Conservation (phyloP, 768 basidiomycete species). For the Mycena indigotica region DNA sequence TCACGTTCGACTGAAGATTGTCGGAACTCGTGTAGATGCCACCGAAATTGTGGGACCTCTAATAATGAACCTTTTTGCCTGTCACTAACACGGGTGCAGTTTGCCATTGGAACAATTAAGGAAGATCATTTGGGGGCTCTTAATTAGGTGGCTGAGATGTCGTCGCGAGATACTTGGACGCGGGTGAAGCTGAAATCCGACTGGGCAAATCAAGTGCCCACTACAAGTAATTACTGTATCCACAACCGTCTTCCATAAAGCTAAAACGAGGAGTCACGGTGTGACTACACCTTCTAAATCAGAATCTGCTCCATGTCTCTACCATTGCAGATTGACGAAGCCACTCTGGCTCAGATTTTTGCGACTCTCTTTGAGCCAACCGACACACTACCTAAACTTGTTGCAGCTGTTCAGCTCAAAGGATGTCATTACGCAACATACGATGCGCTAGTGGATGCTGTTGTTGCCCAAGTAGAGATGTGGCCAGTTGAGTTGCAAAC, state of each 20-base stretch:
- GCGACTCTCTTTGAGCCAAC: slow-evolving; percentile 58
- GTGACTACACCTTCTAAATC: too few species aligned
- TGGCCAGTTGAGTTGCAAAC: slow-evolving; percentile 58
- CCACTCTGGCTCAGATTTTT: slow-evolving; percentile 32
- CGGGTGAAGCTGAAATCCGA: too few species aligned
- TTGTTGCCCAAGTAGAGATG: slow-evolving; percentile 48
- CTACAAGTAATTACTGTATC: too few species aligned
- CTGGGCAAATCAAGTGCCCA: too few species aligned
- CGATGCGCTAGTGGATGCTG: slow-evolving; percentile 55
- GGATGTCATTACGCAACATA: slow-evolving; percentile 43
- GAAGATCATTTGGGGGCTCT: slow-evolving; percentile 92
- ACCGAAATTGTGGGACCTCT: slow-evolving; percentile 90
- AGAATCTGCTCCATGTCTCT: too few species aligned
- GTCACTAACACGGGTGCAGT: slow-evolving; percentile 47
- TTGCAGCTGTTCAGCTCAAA: slow-evolving; percentile 56
- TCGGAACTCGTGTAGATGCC: slow-evolving; percentile 97
- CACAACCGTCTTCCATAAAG: too few species aligned
- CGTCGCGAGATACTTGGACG: too few species aligned
- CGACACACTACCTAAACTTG: slow-evolving; percentile 52
- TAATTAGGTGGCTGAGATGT: not conserved
- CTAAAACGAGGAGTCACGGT: too few species aligned
- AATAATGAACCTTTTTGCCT: not conserved
- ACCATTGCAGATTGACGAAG: slow-evolving; percentile 39
- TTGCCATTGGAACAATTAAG: slow-evolving; percentile 97
- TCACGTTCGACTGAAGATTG: slow-evolving; percentile 90